These are phyloP conservation scores for Skeletonema tropicum DNA, from an alignment of 108 stramenopile genomes.

Conservation along the genomic window DNA sequence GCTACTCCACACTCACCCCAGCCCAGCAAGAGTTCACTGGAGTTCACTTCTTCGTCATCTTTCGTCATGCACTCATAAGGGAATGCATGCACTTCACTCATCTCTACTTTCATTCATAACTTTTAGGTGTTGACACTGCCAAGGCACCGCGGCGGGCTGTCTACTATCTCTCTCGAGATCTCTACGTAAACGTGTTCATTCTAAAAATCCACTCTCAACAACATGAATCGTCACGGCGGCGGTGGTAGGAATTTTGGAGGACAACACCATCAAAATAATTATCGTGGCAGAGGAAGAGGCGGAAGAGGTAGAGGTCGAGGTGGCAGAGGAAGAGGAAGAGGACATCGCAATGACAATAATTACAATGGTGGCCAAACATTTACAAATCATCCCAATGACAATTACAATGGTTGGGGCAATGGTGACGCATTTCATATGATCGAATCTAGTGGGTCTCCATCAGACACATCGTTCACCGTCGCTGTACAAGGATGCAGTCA, in stretches of 20 bases:
- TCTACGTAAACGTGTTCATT: too few relatives aligned
- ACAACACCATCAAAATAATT: too few relatives aligned
- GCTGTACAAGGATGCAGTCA: constrained; percentile 99
- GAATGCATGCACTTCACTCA: too few relatives aligned
- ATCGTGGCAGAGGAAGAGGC: not conserved
- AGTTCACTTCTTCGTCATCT: too few relatives aligned
- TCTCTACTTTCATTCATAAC: too few relatives aligned
- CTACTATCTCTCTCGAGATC: too few relatives aligned
- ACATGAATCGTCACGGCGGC: not conserved
- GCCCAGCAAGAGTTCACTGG: too few relatives aligned
- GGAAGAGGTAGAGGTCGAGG: not conserved
- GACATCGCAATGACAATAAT: not conserved
- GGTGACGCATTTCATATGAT: constrained; percentile 30
- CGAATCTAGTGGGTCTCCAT: constrained; percentile 27
- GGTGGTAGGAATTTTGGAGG: too few relatives aligned
- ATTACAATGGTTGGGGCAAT: constrained; percentile 5
- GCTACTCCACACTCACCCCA: too few relatives aligned
- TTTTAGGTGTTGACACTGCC: too few relatives aligned
- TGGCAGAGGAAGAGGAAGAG: not conserved
- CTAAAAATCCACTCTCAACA: not conserved
- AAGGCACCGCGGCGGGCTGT: too few relatives aligned
- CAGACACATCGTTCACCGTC: constrained; percentile 62
- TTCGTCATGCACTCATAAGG: too few relatives aligned
- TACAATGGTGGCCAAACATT: not conserved
- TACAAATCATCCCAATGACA: constrained; percentile 1